Percentiles rank a stretch among this genome's conserved stretches.
Conservation (phyloP, 495 filamentous ascomycete genomes). For the Bacidia rubella region DNA sequence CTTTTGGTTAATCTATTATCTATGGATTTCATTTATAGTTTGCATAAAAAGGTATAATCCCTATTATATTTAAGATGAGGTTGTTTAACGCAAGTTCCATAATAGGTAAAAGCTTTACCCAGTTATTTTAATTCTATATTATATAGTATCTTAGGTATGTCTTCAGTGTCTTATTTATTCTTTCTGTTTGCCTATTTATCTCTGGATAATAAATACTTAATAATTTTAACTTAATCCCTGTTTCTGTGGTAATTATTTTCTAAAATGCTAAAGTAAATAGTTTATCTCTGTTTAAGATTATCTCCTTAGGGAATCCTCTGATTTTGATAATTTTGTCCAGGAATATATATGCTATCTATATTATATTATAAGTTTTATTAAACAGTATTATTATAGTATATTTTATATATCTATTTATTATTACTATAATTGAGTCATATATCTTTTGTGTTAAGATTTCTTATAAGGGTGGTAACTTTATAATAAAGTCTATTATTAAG, state of each 20-base stretch:
- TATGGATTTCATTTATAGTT: slow-evolving; percentile 1
- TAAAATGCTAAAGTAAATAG: slow-evolving; percentile 1
- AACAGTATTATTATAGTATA: slow-evolving; percentile 1
- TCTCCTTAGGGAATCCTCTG: neutral
- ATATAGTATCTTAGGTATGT: neutral
- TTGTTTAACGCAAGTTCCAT: neutral
- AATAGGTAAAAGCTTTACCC: neutral
- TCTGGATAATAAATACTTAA: slow-evolving; percentile 2
- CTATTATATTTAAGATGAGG: neutral
- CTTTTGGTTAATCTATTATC: neutral
- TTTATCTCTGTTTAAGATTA: slow-evolving; percentile 1
- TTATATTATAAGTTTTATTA: slow-evolving; percentile 4
- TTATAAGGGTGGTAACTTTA: neutral
- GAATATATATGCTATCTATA: neutral
- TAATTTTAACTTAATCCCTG: neutral
- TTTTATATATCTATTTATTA: slow-evolving; percentile 5
- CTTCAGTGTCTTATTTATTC: slow-evolving; percentile 2
- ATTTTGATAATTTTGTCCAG: slow-evolving; percentile 2
- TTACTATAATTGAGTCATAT: slow-evolving; percentile 4
- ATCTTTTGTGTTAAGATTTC: neutral
- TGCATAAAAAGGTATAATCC: slow-evolving; percentile 1
- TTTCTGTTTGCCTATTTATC: slow-evolving; percentile 7
- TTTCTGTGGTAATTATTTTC: neutral
- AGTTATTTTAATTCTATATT: neutral
- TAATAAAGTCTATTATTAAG: slow-evolving; percentile 3